phyloP scores from a whole-genome alignment of 768 basidiomycete species.

The Galerina marginata region DNA sequence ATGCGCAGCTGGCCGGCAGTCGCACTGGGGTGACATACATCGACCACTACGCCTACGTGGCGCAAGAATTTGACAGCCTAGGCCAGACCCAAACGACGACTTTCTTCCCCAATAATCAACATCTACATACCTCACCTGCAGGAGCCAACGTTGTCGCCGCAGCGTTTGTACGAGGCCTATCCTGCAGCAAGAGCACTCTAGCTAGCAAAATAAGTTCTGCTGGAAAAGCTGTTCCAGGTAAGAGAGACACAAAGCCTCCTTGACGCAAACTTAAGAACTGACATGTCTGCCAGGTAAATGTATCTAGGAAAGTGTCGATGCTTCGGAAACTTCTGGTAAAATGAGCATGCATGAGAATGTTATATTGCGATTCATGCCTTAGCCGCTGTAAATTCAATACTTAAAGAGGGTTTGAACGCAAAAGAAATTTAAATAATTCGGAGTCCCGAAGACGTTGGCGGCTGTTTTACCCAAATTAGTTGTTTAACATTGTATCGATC shows the following conservation, averaged over 20 bases:
- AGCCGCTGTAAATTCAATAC: no score
- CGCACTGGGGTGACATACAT: slow-evolving; percentile 46
- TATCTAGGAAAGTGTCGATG: no score
- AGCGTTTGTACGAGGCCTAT: slow-evolving; percentile 51
- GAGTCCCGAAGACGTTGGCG: no score
- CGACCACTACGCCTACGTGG: slow-evolving; percentile 52
- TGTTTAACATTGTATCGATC: no score
- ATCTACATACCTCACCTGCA: slow-evolving; percentile 46
- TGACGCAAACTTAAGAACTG: no score
- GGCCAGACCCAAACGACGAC: slow-evolving; percentile 43
- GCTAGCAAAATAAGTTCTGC: slow-evolving; percentile 40
- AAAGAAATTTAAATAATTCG: no score
- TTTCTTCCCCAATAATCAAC: slow-evolving; percentile 50
- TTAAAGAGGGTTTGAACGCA: no score
- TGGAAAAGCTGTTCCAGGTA: slow-evolving; percentile 41
- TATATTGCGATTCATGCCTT: no score
- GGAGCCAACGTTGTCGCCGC: slow-evolving; percentile 54
- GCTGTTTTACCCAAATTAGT: no score
- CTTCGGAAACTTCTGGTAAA: no score
- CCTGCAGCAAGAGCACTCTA: slow-evolving; percentile 43
- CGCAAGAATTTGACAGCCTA: slow-evolving; percentile 44
- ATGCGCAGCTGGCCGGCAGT: slow-evolving; percentile 44
- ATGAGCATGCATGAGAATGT: no score
- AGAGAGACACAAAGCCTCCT: slow-evolving; percentile 19
- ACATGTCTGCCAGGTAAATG: no score